Conservation (phyloP, 2,329 filamentous ascomycete species). For the Pseudogymnoascus sp. region DNA sequence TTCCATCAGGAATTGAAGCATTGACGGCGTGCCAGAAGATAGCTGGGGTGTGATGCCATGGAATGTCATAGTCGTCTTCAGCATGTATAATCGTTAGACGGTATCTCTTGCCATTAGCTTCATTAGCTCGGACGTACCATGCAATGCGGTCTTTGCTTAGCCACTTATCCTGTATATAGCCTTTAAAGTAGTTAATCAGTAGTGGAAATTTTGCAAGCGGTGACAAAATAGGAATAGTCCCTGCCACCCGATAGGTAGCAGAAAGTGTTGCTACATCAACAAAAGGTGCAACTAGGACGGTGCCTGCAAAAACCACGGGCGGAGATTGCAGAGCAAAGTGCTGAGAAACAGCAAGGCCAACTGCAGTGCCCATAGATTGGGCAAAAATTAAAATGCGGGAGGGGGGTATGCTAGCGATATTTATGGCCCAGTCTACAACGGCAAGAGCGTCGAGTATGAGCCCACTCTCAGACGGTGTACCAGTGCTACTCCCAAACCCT, state of each 20-base stretch:
- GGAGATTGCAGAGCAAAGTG: constrained; percentile 25
- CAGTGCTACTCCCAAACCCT: constrained; percentile 45
- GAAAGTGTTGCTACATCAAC: background rate
- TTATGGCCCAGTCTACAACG: constrained; percentile 45
- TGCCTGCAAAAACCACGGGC: constrained; percentile 44
- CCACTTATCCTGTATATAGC: constrained; percentile 44
- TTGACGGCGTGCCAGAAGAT: constrained; percentile 50
- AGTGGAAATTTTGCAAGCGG: constrained; percentile 42
- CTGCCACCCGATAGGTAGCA: constrained; percentile 19
- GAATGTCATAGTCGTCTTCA: constrained; percentile 45
- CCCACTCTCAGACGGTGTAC: background rate
- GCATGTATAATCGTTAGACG: constrained; percentile 42
- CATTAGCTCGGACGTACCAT: constrained; percentile 32
- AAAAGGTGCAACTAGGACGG: constrained; percentile 37
- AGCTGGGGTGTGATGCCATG: constrained; percentile 40
- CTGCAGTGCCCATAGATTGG: constrained; percentile 40
- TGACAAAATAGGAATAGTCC: constrained; percentile 45
- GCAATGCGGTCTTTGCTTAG: constrained; percentile 41
- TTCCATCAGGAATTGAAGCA: constrained; percentile 31
- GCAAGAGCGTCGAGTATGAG: constrained; percentile 37
- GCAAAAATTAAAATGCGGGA: constrained; percentile 34
- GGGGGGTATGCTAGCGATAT: constrained; percentile 42
- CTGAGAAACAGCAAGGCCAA: constrained; percentile 27
- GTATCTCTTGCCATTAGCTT: too few relatives aligned
- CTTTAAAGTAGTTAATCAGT: constrained; percentile 39